Base-by-base conservation (phyloP, 1,139 yeast species). In the Geotrichum reessii region DNA sequence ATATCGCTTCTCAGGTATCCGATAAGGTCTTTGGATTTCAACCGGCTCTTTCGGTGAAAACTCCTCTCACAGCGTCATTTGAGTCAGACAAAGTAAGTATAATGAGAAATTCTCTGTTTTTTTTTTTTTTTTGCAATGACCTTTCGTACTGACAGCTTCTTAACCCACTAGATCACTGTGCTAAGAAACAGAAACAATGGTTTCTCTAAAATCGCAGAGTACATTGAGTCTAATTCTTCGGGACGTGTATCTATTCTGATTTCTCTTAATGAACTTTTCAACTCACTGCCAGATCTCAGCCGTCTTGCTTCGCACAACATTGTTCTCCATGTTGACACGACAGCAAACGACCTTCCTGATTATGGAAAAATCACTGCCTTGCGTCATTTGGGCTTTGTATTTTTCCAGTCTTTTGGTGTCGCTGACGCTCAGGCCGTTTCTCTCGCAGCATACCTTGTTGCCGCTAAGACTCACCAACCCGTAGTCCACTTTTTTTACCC, bases 321-420 rank as follows among this genome's bases (percentile, higher is more conserved):
- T 28, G 87, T 87, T 12, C 73, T 87, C 58, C 88, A 85, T 66
- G 84, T 85, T 51, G 83, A 82, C 63, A 57, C 60, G 22, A 47
- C 56, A 11, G 48, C 61, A 5, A 50, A 46, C 22, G 50, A 55
- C 22, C 14, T 52, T 12, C 59, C 72, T 40, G 96, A 90, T 70
- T 88, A 77, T 69, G 81, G 87, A 9, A 75, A 81, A 37, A 81
- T 88, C 40, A 77, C 92, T 17, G 81, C 89, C 11, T 76, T 88
- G 65, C 83, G 92, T 68, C 95, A 89, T 71, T 77, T 86, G 55
- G 82, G 83, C 21, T 80, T 78, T 64, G 81, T 85, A 11, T 77
- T 87, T 31, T 72, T 90, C 61, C 79, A 90, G 58, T 87, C 96
- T 11, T 84, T 82, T 65, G 75, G 78, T 49, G 71, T 80, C 5